A percentile compares a stretch with the other conserved stretches of the same genome.
Conservation (phyloP, 805 yeast genomes). For the Candida insectorum region DNA sequence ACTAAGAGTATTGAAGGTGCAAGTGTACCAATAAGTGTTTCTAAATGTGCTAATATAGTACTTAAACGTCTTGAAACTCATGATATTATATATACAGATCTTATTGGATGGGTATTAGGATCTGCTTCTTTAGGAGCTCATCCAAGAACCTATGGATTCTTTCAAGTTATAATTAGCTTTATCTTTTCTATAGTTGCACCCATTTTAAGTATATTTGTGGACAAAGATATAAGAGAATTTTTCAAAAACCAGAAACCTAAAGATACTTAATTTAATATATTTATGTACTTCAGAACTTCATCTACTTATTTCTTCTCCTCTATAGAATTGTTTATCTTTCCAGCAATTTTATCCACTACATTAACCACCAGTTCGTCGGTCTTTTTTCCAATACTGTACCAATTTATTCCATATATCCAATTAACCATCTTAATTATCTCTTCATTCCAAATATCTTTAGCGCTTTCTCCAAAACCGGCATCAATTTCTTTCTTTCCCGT, state of each 20-base stretch:
- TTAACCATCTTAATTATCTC: slow-evolving; percentile 63
- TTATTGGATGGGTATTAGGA: slow-evolving; percentile 78
- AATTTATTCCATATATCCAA: slow-evolving; percentile 55
- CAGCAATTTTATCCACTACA: slow-evolving; percentile 22
- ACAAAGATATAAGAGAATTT: slow-evolving; percentile 49
- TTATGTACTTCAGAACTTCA: no score
- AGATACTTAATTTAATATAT: no score
- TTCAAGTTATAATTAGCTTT: slow-evolving; percentile 38
- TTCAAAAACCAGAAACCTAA: slow-evolving; percentile 35
- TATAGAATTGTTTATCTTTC: neutral
- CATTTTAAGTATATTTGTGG: slow-evolving; percentile 48
- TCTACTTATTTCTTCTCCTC: slow-evolving; percentile 1
- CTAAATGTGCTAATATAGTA: slow-evolving; percentile 61
- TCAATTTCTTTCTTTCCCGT: slow-evolving; percentile 4
- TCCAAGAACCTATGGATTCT: slow-evolving; percentile 58
- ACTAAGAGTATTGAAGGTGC: slow-evolving; percentile 85
- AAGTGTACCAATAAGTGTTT: slow-evolving; percentile 64
- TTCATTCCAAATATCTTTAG: slow-evolving; percentile 76
- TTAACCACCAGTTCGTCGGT: slow-evolving; percentile 29
- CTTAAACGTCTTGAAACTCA: slow-evolving; percentile 62
- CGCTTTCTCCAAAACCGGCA: slow-evolving; percentile 47
- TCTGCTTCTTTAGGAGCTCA: slow-evolving; percentile 63
- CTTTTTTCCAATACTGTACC: slow-evolving; percentile 40
- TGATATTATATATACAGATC: slow-evolving; percentile 76
- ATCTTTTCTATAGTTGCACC: slow-evolving; percentile 48